Percentiles rank a stretch among this genome's conserved stretches.
These are phyloP conservation scores for Backusella luteola DNA, from an alignment of 192 early-diverging fungal species.

Conservation along the genomic window DNA sequence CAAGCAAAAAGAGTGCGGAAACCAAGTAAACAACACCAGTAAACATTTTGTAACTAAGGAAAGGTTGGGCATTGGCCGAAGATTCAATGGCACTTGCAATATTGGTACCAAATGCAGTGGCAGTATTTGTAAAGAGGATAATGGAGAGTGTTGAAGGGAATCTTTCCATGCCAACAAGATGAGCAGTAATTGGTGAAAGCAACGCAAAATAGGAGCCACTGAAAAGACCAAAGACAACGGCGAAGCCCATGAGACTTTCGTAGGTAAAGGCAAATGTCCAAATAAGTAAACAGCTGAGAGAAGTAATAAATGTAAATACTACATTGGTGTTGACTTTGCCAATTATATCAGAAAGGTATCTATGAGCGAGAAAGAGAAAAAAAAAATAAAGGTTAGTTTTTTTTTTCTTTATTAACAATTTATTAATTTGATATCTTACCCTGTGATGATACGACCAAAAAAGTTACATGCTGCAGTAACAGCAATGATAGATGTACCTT, in stretches of 20 bases:
- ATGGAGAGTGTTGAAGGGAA: conserved; percentile 25
- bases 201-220: conserved; percentile 36
- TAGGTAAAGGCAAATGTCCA: conserved; percentile 38
- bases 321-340: conserved; percentile 33
- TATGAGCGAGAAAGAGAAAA: neutral
- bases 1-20: neutral
- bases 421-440: neutral
- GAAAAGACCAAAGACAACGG: conserved; percentile 32
- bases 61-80: conserved; percentile 20
- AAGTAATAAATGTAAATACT: conserved; percentile 25
- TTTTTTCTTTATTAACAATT: neutral
- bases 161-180: conserved; percentile 21
- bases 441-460: conserved; percentile 29
- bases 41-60: conserved; percentile 46
- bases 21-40: conserved; percentile 17
- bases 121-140: conserved; percentile 17
- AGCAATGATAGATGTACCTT: conserved; percentile 24
- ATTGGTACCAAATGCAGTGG: conserved; percentile 30
- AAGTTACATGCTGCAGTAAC: conserved; percentile 21
- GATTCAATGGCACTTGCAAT: conserved; percentile 34
- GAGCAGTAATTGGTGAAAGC: conserved; percentile 26
- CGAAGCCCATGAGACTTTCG: conserved; percentile 26
- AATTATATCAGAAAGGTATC: conserved; percentile 26
- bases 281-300: conserved; percentile 20
- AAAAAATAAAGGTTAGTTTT: neutral